These are phyloP conservation scores for Maudiozyma turicensis DNA, from an alignment of 805 yeast genomes.

Conservation along the genomic window DNA sequence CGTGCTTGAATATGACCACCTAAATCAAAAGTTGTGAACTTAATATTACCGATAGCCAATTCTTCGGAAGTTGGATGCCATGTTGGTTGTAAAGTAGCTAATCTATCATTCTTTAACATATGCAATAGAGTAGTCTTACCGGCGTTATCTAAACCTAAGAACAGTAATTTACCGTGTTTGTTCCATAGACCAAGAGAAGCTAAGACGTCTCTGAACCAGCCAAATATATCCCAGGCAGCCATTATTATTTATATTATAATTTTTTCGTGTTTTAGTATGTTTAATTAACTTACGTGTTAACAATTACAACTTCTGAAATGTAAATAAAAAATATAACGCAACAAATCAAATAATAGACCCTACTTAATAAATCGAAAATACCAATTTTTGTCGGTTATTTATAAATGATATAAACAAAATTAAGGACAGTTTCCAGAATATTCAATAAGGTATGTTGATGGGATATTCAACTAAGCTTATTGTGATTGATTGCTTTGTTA, in stretches of 20 bases:
- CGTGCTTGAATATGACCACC: constrained; percentile 99
- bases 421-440: too few relatives aligned
- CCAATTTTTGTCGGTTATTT: too few relatives aligned
- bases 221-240: constrained; percentile 28
- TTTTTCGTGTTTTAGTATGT: not conserved
- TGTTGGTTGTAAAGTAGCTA: constrained; percentile 96
- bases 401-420: too few relatives aligned
- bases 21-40: constrained; percentile 94
- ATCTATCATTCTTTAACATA: constrained; percentile 87
- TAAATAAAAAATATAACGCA: not conserved
- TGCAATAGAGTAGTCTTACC: constrained; percentile 89
- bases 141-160: constrained; percentile 95
- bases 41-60: constrained; percentile 88
- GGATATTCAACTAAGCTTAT: too few relatives aligned
- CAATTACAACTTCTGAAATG: not conserved
- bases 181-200: constrained; percentile 79
- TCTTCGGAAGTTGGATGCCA: constrained; percentile 98
- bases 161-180: constrained; percentile 91
- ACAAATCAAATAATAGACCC: too few relatives aligned
- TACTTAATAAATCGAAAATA: too few relatives aligned
- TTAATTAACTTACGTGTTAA: not conserved
- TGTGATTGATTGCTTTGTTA: too few relatives aligned
- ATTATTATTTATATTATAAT: constrained; percentile 1
- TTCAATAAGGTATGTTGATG: too few relatives aligned
- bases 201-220: constrained; percentile 55